Base-by-base conservation (phyloP, 371 early-diverging fungal species). In the Mortierella polycephala region DNA sequence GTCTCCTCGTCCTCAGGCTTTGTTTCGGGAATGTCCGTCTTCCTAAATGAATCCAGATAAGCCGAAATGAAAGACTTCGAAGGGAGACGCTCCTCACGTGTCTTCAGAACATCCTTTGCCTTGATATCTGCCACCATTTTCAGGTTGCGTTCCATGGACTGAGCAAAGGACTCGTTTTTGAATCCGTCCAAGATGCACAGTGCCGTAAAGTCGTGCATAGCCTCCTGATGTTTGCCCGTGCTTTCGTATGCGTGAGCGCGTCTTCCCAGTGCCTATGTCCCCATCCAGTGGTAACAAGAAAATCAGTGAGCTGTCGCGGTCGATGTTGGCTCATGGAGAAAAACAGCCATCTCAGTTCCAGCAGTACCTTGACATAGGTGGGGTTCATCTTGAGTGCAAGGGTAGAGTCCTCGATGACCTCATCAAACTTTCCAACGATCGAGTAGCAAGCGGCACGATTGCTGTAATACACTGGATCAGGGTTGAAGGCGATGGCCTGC, bases 391-490 rank as follows among this genome's bases (percentile, higher is more conserved):
- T 85, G 64, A 96, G 77, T 11, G 96, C 96, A 68, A 83, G 79
- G 62, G 87, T 89, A 75, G 92, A 89, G 75, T 92, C 93, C 47
- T 87, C 87, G 71, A 93, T 90, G 41, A 93, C 95, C 51, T 89
- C 85, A 14, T 89, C 91, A 64, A 91, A 86, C 62, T 92, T 74
- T 44, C 89, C 90, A 54, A 91, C 80, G 63, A 92, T 90, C 7
- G 91, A 89, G 71, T 91, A 93, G 83, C 96, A 96, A 13, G 96
- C 98, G 13, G 98, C 98, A 52, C 98, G 92, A 88, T 98, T 98
- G 69, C 95, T 91, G 84, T 87, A 98, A 70, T 90, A 98, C 54
- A 98, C 93, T 13, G 94, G 90, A 79, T 95, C 90, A 9, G 85
- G 83, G 62, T 86, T 90, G 73, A 91, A 89, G 21, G 87, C 87